These are phyloP conservation scores for Polygonum maritimum DNA, from an alignment of 148 eudicot species.

Conservation along the genomic window DNA sequence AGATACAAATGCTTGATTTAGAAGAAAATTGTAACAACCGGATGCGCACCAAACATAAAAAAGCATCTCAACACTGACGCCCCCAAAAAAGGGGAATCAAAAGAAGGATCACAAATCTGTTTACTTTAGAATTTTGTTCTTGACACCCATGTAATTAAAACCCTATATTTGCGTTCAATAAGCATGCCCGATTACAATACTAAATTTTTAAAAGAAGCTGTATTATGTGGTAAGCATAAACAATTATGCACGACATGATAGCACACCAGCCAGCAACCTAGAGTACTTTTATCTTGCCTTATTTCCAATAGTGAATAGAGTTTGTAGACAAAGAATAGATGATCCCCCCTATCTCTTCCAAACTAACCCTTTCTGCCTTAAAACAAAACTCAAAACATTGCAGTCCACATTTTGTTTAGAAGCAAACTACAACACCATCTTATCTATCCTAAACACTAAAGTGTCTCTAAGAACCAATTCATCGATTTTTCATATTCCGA, in stretches of 20 bases:
- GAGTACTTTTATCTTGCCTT: not conserved
- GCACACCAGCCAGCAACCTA: not conserved
- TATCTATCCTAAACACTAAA: not conserved
- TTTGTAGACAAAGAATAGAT: not conserved
- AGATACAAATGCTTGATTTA: not conserved
- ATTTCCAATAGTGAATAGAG: not conserved
- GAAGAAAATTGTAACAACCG: too few relatives aligned
- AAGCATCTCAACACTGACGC: not conserved
- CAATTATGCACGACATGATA: too few relatives aligned
- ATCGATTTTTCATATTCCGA: not conserved
- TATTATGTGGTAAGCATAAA: too few relatives aligned
- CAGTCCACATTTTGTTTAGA: too few relatives aligned
- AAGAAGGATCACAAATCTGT: not conserved
- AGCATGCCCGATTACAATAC: not conserved
- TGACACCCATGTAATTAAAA: not conserved
- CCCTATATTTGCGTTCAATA: not conserved
- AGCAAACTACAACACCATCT: not conserved
- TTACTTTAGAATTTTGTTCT: too few relatives aligned
- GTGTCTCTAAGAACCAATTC: not conserved
- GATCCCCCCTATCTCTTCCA: not conserved
- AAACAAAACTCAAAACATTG: not conserved
- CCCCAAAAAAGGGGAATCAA: not conserved
- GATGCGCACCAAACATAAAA: too few relatives aligned
- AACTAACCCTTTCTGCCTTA: not conserved
- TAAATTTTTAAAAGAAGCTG: not conserved